Base-by-base conservation (phyloP, 129 eudicot species). In the Artemisia argyi region DNA sequence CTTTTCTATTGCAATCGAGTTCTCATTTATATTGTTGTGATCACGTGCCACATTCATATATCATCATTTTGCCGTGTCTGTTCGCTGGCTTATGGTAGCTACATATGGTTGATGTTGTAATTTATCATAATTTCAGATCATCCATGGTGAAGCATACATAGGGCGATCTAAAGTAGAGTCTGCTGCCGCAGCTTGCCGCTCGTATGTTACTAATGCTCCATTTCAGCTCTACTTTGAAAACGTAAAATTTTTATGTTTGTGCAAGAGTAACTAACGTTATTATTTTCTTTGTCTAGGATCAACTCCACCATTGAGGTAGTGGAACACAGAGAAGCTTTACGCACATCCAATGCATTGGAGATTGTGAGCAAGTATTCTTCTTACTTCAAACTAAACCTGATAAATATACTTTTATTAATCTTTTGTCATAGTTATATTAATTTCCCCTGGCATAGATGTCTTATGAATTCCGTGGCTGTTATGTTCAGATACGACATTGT, bases 131-230 rank as follows among this genome's bases (percentile, higher is more conserved):
- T 76, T 73, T 44, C 80, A 94, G 99, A 83, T 94, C 72, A 94
- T 94, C 42, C 99, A 94, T 72, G 74, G 83, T 69, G 99, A 94
- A 85, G 93, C 93, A 26, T 90, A 84, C 69, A 90, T 94, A 62
- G 99, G 99, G 48, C 78, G 80, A 56, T 77, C 99, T 44, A 94
- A 94, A 85, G 99, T 94, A 65, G 97, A 94, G 74, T 94, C 99
- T 65, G 99, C 99, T 72, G 97, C 97, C 74, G 96, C 97, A 81
- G 85, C 99, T 76, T 94, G 99, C 44, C 96, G 87, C 35, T 88
- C 91, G 99, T 94, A 86, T 61, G 96, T 79, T 73, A 56, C 48
- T 78, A 61, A 24, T 54, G 24, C 18, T 54, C 55, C 9, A 4
- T 68, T 16, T 17, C 48, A 24, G 16, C 12, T 1, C 10, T 20